Conservation (phyloP, 1,284 basidiomycete species). For the Trichosporon inkin region DNA sequence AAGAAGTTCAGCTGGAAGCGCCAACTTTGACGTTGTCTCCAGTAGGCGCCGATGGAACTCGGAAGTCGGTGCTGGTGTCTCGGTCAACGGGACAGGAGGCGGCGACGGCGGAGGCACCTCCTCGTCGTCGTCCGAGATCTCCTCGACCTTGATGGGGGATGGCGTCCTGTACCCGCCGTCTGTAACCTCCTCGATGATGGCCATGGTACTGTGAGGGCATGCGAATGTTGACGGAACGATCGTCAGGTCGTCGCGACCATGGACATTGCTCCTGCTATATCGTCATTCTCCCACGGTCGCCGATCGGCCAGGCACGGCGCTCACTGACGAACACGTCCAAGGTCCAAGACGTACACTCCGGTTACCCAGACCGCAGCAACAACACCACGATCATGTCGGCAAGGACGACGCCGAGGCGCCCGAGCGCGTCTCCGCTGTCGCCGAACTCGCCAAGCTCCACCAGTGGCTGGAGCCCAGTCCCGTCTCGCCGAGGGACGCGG, state of each 20-base stretch:
- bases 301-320: background rate
- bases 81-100: conserved; percentile 14
- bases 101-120: background rate
- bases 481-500: background rate
- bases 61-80: background rate
- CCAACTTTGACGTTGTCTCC: conserved; percentile 15
- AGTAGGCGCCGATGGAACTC: background rate
- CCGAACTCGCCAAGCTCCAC: background rate
- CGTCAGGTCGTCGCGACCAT: background rate
- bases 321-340: conserved; percentile 12
- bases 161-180: conserved; percentile 17
- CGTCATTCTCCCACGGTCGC: conserved; percentile 20
- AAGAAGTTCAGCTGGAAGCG: conserved; percentile 30
- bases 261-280: no score
- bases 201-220: conserved; percentile 24
- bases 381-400: conserved; percentile 9
- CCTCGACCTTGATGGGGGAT: conserved; percentile 9
- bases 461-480: conserved; percentile 1
- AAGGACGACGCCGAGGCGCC: conserved; percentile 11
- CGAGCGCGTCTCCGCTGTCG: conserved; percentile 5
- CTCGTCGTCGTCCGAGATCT: conserved; percentile 16
- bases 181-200: conserved; percentile 36
- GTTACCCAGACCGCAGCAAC: background rate
- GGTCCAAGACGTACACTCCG: background rate
- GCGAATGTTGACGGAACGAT: background rate